Evolutionary conservation across 2,329 filamentous ascomycete species (phyloP).

Genomic region (Fusarium oligoseptatum): DNA sequence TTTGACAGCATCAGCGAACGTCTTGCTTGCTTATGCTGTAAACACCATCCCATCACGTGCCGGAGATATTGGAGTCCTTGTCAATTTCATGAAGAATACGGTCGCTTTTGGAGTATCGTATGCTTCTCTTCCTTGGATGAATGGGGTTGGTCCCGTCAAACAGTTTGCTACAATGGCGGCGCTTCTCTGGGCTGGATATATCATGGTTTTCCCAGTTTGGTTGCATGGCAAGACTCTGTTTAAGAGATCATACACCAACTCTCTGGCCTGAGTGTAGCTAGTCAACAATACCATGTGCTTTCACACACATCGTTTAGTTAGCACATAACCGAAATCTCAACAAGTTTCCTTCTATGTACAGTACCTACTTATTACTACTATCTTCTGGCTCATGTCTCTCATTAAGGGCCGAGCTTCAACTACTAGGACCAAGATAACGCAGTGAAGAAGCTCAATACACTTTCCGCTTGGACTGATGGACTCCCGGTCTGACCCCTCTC

Average conservation of each 20-base stretch:
- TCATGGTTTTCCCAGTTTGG: slow-evolving; percentile 13
- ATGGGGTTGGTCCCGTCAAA: neutral
- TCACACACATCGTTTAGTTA: no score
- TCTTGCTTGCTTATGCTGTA: slow-evolving; percentile 11
- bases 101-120: slow-evolving; percentile 12
- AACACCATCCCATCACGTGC: slow-evolving; percentile 2
- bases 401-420: no score
- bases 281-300: no score
- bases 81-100: slow-evolving; percentile 10
- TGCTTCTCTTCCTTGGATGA: slow-evolving; percentile 3
- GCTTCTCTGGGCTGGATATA: slow-evolving; percentile 2
- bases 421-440: neutral
- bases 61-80: slow-evolving; percentile 3
- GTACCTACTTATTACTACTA: neutral
- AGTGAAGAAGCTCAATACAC: neutral
- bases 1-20: slow-evolving; percentile 7
- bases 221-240: neutral
- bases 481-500: neutral
- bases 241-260: neutral
- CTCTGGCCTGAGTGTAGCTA: neutral
- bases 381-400: no score
- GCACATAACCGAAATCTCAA: neutral
- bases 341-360: neutral
- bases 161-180: slow-evolving; percentile 12
- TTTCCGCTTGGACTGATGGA: neutral